Evolutionary conservation across 768 basidiomycete genomes (phyloP).

Genomic region (Pleurotus tuber-regium): DNA sequence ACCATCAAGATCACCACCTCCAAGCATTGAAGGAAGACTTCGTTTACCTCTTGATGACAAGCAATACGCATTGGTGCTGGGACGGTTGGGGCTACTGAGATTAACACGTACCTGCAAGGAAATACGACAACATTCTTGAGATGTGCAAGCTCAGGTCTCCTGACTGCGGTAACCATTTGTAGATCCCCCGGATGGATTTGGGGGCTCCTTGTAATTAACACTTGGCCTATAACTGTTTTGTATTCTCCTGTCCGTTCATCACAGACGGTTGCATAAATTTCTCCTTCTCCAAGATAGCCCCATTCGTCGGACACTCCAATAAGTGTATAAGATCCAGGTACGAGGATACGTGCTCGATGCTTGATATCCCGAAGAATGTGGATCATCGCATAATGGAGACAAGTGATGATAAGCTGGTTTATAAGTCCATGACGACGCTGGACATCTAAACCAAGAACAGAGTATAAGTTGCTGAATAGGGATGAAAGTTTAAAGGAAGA

Average conservation of each 20-base stretch:
- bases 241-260: conserved; percentile 28
- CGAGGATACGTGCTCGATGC: conserved; percentile 46
- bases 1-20: conserved; percentile 55
- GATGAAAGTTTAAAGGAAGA: conserved; percentile 43
- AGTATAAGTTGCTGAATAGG: conserved; percentile 33
- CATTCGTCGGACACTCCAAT: conserved; percentile 54
- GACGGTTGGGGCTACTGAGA: background rate
- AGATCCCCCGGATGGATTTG: conserved; percentile 52
- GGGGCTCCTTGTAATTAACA: conserved; percentile 50
- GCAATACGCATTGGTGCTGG: conserved; percentile 1
- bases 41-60: conserved; percentile 34
- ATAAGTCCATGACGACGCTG: conserved; percentile 9
- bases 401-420: conserved; percentile 34
- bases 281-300: conserved; percentile 40
- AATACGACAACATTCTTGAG: conserved; percentile 49
- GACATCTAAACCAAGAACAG: conserved; percentile 29
- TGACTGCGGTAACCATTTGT: conserved; percentile 40
- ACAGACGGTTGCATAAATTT: conserved; percentile 43
- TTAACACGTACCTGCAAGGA: conserved; percentile 37
- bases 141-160: conserved; percentile 34
- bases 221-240: conserved; percentile 29
- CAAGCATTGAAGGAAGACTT: conserved; percentile 44
- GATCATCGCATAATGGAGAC: conserved; percentile 36
- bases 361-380: conserved; percentile 52
- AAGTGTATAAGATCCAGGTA: conserved; percentile 47